These are phyloP conservation scores for Pisolithus microcarpus DNA, from an alignment of 768 basidiomycete genomes.

Conservation along the genomic window DNA sequence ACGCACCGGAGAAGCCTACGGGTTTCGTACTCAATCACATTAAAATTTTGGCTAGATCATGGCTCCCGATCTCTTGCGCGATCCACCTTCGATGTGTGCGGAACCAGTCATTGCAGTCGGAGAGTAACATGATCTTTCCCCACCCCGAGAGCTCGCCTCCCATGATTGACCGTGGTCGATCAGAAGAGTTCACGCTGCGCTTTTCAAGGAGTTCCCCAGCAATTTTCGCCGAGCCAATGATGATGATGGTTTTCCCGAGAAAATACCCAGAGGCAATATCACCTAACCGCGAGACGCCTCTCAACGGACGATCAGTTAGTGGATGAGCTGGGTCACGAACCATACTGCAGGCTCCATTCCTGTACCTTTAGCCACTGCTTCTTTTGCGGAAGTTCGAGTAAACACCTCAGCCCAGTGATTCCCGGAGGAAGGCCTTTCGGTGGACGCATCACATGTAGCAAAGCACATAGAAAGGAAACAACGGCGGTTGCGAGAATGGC, in stretches of 20 bases:
- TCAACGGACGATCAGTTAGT: not conserved
- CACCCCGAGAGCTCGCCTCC: slow-evolving; percentile 15
- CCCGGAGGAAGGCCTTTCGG: slow-evolving; percentile 11
- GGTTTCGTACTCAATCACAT: slow-evolving; percentile 14
- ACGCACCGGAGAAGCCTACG: slow-evolving; percentile 7
- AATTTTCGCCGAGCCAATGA: slow-evolving; percentile 37
- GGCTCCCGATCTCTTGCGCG: slow-evolving; percentile 10
- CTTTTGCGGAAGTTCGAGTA: slow-evolving; percentile 8
- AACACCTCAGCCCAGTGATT: slow-evolving; percentile 5
- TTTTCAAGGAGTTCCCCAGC: slow-evolving; percentile 42
- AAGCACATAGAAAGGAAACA: not conserved
- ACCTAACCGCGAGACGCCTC: slow-evolving; percentile 2
- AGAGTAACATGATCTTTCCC: slow-evolving; percentile 14
- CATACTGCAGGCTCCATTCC: slow-evolving; percentile 8
- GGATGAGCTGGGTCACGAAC: not conserved
- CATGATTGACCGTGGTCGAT: slow-evolving; percentile 16
- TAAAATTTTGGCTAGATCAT: slow-evolving; percentile 8
- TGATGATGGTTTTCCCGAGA: slow-evolving; percentile 29
- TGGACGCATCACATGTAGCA: not conserved
- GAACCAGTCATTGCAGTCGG: slow-evolving; percentile 10
- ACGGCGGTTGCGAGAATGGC: no score
- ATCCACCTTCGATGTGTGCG: slow-evolving; percentile 14
- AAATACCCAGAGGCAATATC: slow-evolving; percentile 10
- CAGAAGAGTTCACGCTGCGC: slow-evolving; percentile 36
- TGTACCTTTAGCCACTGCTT: slow-evolving; percentile 9